Conservation (phyloP, 2,329 filamentous ascomycete genomes). For the Fusarium liriodendri region DNA sequence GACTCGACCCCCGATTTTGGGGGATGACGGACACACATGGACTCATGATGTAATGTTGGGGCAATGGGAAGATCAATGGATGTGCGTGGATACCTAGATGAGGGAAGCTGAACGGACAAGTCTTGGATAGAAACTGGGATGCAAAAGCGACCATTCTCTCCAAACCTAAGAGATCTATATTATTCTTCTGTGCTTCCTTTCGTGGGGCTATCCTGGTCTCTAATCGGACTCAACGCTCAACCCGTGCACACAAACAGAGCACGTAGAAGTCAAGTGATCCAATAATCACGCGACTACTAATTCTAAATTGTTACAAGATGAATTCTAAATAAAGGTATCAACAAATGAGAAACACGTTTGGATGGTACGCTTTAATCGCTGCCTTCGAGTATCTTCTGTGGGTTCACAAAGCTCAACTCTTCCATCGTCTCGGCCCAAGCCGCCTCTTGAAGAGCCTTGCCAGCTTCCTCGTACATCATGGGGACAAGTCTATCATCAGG, state of each 20-base stretch:
- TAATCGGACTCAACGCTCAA: not conserved
- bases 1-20: not conserved
- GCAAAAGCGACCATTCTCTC: not conserved
- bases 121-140: not conserved
- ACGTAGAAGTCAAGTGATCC: not conserved
- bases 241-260: not conserved
- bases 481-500: conserved; percentile 13
- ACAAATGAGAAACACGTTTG: not conserved
- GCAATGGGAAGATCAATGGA: not conserved
- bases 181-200: not conserved
- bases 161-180: not conserved
- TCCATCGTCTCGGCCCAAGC: conserved; percentile 38
- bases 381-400: conserved; percentile 7
- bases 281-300: not conserved
- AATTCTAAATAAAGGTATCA: not conserved
- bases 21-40: not conserved
- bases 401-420: conserved; percentile 37
- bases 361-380: not conserved
- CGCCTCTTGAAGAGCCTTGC: conserved; percentile 28
- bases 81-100: not conserved
- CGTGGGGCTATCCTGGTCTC: too few relatives aligned
- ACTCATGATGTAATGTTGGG: not conserved
- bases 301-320: not conserved
- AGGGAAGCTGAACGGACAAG: not conserved
- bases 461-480: conserved; percentile 37